Percentiles rank a stretch among this genome's conserved stretches.
Conservation (phyloP, 2,329 filamentous ascomycete species). For the Curvularia verruculosa region DNA sequence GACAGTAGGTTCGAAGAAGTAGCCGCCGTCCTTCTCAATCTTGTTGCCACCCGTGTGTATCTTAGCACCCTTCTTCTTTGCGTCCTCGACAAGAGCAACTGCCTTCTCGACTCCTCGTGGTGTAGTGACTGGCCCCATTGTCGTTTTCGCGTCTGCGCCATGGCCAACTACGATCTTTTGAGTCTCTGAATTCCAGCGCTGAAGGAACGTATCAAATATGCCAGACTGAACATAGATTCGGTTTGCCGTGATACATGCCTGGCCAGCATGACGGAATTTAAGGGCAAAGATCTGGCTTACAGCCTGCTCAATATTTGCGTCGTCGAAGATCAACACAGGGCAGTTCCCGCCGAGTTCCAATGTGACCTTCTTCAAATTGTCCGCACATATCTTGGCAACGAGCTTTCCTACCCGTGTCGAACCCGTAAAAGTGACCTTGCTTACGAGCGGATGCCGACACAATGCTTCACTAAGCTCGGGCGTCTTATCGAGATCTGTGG, state of each 20-base stretch:
- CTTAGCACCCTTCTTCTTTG: constrained; percentile 66
- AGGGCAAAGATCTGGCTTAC: constrained; percentile 54
- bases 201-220: constrained; percentile 66
- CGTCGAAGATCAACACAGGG: constrained; percentile 68
- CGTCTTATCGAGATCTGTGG: constrained; percentile 63
- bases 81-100: constrained; percentile 67
- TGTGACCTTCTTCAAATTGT: constrained; percentile 68
- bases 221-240: constrained; percentile 68
- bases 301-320: constrained; percentile 66
- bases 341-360: constrained; percentile 70
- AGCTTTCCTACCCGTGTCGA: constrained; percentile 67
- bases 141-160: constrained; percentile 62
- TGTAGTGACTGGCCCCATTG: constrained; percentile 67
- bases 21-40: constrained; percentile 58
- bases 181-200: constrained; percentile 59
- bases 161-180: constrained; percentile 66
- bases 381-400: constrained; percentile 64
- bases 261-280: constrained; percentile 66
- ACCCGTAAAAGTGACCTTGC: constrained; percentile 67
- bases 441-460: constrained; percentile 64
- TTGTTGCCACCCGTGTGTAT: constrained; percentile 66
- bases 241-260: constrained; percentile 70
- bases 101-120: constrained; percentile 63
- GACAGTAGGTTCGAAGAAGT: constrained; percentile 74
- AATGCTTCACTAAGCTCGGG: constrained; percentile 60